Evolutionary conservation across 2,329 filamentous ascomycete genomes (phyloP).

Genomic region (Amylocarpus encephaloides): DNA sequence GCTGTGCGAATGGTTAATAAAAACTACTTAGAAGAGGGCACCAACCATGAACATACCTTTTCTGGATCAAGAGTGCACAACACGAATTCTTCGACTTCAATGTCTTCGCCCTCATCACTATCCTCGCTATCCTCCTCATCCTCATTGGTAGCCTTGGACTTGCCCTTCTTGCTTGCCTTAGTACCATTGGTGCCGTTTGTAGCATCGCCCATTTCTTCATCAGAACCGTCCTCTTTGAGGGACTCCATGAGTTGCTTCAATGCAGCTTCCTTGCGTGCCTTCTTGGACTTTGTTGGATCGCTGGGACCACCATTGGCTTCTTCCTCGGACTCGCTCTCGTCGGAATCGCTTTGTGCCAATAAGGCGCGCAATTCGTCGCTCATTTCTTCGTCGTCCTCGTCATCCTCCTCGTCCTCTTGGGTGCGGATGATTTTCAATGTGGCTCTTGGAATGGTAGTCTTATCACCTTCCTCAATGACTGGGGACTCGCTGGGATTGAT

Average conservation of each 20-base stretch:
- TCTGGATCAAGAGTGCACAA: conserved; percentile 93
- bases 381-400: conserved; percentile 53
- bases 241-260: conserved; percentile 71
- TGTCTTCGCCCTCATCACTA: conserved; percentile 53
- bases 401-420: conserved; percentile 52
- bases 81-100: conserved; percentile 80
- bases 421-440: conserved; percentile 88
- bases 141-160: conserved; percentile 55
- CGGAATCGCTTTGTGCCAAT: conserved; percentile 41
- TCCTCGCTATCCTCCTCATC: conserved; percentile 47
- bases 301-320: conserved; percentile 85
- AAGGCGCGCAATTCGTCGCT: conserved; percentile 52
- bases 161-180: conserved; percentile 62
- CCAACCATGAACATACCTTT: conserved; percentile 54
- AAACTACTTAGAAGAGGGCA: conserved; percentile 2
- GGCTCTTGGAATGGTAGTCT: conserved; percentile 63
- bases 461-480: conserved; percentile 57
- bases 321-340: conserved; percentile 56
- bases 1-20: conserved; percentile 44
- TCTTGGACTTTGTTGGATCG: conserved; percentile 84
- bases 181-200: conserved; percentile 52
- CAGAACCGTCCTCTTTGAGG: conserved; percentile 49
- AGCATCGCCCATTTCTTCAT: conserved; percentile 70
- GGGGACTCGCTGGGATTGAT: conserved; percentile 80
- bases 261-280: conserved; percentile 72